A percentile compares a stretch with the other conserved stretches of the same genome.
phyloP scores from a whole-genome alignment of 2,329 filamentous ascomycete species.

The Corniculantispora saksenae region DNA sequence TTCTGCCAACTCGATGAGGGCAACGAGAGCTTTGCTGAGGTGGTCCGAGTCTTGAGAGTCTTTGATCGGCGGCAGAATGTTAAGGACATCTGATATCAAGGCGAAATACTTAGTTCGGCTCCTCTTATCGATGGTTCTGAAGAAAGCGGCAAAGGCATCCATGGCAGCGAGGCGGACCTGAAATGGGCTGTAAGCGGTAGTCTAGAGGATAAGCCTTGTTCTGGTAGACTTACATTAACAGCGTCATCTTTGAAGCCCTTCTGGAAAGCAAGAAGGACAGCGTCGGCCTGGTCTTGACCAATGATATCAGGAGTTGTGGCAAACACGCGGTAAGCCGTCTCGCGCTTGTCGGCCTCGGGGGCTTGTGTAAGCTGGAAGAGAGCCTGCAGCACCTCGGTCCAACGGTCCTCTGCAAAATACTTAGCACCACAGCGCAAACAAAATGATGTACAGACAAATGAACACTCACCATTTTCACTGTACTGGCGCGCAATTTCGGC shows the following conservation, averaged over 20 bases:
- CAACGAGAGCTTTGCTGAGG: conserved; percentile 83
- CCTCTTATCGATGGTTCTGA: conserved; percentile 87
- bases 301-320: conserved; percentile 94
- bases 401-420: conserved; percentile 69
- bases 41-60: conserved; percentile 88
- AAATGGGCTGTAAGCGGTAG: conserved; percentile 14
- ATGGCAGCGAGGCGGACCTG: conserved; percentile 90
- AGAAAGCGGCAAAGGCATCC: conserved; percentile 96
- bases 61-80: conserved; percentile 92
- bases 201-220: conserved; percentile 22
- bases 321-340: conserved; percentile 93
- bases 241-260: conserved; percentile 90
- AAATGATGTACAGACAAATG: too few species aligned
- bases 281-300: conserved; percentile 89
- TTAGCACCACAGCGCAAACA: neutral
- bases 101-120: conserved; percentile 83
- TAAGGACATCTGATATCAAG: conserved; percentile 87
- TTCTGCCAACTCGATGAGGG: conserved; percentile 92
- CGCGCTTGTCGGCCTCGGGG: conserved; percentile 77
- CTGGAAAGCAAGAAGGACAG: conserved; percentile 84
- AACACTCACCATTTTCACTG: conserved; percentile 76
- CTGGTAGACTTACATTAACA: conserved; percentile 60
- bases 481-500: conserved; percentile 95
- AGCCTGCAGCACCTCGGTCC: conserved; percentile 83
- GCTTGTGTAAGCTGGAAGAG: conserved; percentile 92